A percentile compares a stretch with the other conserved stretches of the same genome.
Evolutionary conservation across 75 land plant genomes (phyloP).

Genomic region (Cryptomeria japonica): DNA sequence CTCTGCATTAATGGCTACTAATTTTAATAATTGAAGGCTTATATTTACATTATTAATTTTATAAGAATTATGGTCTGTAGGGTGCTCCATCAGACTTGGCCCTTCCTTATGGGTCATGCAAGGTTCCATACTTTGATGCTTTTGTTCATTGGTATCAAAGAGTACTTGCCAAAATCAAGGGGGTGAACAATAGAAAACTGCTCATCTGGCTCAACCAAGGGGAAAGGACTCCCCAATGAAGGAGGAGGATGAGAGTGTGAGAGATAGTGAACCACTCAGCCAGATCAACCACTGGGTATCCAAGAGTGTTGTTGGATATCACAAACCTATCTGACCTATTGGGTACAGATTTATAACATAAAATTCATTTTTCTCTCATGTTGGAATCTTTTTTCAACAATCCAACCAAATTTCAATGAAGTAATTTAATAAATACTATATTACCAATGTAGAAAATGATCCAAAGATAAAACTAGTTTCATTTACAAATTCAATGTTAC

Average conservation of each 20-base stretch:
- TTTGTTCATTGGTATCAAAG: no score
- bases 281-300: no score
- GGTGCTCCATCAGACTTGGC: neutral
- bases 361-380: no score
- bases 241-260: constrained; percentile 31
- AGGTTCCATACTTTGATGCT: no score
- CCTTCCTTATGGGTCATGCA: neutral
- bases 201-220: neutral
- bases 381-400: neutral
- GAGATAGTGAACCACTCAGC: constrained; percentile 10
- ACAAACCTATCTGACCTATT: no score
- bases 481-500: neutral
- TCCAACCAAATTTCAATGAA: neutral
- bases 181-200: no score
- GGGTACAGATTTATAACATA: neutral
- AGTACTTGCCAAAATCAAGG: no score
- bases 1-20: no score
- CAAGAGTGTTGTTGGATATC: no score
- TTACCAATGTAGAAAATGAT: neutral
- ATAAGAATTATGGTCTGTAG: no score
- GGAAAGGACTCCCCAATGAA: constrained; percentile 11
- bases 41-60: no score
- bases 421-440: neutral
- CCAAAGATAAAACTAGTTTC: neutral
- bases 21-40: no score